These are phyloP conservation scores for Paraphysoderma sedebokerense DNA, from an alignment of 371 early-diverging fungal species.

Conservation along the genomic window DNA sequence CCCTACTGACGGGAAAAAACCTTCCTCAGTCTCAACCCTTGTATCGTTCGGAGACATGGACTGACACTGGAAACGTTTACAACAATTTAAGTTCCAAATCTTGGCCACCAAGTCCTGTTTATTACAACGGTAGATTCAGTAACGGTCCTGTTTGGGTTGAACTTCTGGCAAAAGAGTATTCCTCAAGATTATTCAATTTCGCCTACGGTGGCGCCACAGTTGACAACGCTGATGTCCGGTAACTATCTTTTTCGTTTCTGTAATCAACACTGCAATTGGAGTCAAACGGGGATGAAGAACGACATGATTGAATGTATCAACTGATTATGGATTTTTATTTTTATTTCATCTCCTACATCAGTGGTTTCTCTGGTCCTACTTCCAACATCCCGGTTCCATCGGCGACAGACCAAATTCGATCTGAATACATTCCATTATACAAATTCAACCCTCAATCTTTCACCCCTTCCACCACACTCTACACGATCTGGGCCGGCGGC, in stretches of 20 bases:
- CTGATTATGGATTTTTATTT: too few species aligned
- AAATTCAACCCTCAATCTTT: background rate
- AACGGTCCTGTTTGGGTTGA: background rate
- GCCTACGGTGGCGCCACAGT: background rate
- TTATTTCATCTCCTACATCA: too few species aligned
- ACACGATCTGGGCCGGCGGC: background rate
- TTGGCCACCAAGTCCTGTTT: background rate
- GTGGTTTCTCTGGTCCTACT: too few species aligned
- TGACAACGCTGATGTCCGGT: background rate
- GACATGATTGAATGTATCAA: too few species aligned
- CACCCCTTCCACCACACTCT: background rate
- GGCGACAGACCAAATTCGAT: background rate
- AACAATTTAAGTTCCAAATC: slow-evolving; percentile 1
- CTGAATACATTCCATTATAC: background rate
- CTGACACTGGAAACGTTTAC: slow-evolving; percentile 8
- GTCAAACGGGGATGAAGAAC: background rate
- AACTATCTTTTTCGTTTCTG: background rate
- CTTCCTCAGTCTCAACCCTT: too few species aligned
- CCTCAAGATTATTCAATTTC: background rate
- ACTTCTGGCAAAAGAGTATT: background rate
- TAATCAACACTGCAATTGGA: background rate
- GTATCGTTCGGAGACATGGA: slow-evolving; percentile 10
- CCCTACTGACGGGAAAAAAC: too few species aligned
- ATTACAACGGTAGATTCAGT: background rate
- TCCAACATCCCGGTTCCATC: background rate